A percentile compares a stretch with the other conserved stretches of the same genome.
Evolutionary conservation across 768 basidiomycete species (phyloP).

Genomic region (Phylloporus scabripes): DNA sequence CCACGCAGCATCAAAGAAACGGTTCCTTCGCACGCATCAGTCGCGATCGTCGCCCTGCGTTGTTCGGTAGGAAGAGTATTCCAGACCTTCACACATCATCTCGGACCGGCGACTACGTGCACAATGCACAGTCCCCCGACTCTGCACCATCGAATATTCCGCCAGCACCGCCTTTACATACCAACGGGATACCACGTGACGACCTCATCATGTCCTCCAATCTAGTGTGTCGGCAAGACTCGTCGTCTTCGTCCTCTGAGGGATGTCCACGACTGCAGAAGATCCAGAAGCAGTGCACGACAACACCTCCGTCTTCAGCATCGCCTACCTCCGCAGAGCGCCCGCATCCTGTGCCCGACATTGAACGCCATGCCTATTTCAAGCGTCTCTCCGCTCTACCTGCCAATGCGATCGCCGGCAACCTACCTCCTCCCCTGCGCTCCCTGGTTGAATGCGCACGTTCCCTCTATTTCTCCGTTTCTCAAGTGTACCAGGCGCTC

Average conservation of each 20-base stretch:
- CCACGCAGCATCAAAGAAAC: slow-evolving; percentile 40
- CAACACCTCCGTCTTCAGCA: slow-evolving; percentile 31
- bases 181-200: slow-evolving; percentile 14
- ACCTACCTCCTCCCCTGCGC: slow-evolving; percentile 65
- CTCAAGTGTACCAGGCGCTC: slow-evolving; percentile 85
- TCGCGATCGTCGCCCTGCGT: slow-evolving; percentile 32
- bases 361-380: slow-evolving; percentile 90
- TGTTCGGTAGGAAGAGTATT: slow-evolving; percentile 72
- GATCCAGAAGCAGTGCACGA: slow-evolving; percentile 20
- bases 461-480: slow-evolving; percentile 86
- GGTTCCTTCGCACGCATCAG: slow-evolving; percentile 45
- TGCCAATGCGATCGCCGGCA: slow-evolving; percentile 49
- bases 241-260: slow-evolving; percentile 36
- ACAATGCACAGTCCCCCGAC: slow-evolving; percentile 24
- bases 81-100: slow-evolving; percentile 66
- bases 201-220: slow-evolving; percentile 37
- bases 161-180: slow-evolving; percentile 6
- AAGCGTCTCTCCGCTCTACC: slow-evolving; percentile 81
- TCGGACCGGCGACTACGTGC: slow-evolving; percentile 33
- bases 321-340: slow-evolving; percentile 37
- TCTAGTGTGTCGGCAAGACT: slow-evolving; percentile 42
- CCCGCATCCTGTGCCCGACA: slow-evolving; percentile 47
- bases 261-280: slow-evolving; percentile 19
- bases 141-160: slow-evolving; percentile 12
- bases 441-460: slow-evolving; percentile 83